Base-by-base conservation (phyloP, 805 yeast genomes). In the Phaffomyces antillensis region DNA sequence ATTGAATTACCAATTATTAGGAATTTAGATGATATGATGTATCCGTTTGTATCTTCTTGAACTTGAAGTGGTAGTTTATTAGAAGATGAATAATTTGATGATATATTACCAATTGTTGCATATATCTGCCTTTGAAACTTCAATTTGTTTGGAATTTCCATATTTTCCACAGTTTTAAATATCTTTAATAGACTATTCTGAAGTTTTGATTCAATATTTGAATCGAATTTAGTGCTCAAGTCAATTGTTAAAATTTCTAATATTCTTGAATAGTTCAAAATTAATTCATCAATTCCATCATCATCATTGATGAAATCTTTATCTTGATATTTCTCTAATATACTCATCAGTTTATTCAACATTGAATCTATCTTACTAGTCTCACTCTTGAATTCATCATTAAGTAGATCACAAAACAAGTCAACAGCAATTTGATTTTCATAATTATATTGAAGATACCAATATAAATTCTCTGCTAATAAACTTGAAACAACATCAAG, bases 61-160 rank as follows among this genome's bases (percentile, higher is more conserved):
- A 35, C 7, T 7, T 35, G 17, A 1, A 45, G n/a, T 15, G 47
- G 8, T 3, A 48, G 25, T 30, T 37, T 44, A 39, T 59, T 59
- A 2, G 40, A 36, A 5, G 54, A 28, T 20, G 58, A 44, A 6
- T 50, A 44, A 30, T 59, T 58, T 12, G 61, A 49, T 10, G 62
- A 58, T 10, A 59, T 49, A 39, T 58, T 58, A 1, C 63, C 63
- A 38, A 55, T 50, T 2, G 61, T 37, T 3, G 55, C 54, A 37
- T 40, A 55, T 10, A 59, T 18, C 24, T 49, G 49, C 39, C 63
- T 51, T 34, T 55, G 54, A 10, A 44, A 50, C 12, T 39, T 47
- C 9, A 55, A 26, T 32, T 47, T 54, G 23, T 55, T 56, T 7
- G 46, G 51, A n/a, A 59, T 41, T 28, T 52, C 56, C 35, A 49